Conservation (phyloP, 805 yeast genomes). For the Ogataea trehaloabstinens region DNA sequence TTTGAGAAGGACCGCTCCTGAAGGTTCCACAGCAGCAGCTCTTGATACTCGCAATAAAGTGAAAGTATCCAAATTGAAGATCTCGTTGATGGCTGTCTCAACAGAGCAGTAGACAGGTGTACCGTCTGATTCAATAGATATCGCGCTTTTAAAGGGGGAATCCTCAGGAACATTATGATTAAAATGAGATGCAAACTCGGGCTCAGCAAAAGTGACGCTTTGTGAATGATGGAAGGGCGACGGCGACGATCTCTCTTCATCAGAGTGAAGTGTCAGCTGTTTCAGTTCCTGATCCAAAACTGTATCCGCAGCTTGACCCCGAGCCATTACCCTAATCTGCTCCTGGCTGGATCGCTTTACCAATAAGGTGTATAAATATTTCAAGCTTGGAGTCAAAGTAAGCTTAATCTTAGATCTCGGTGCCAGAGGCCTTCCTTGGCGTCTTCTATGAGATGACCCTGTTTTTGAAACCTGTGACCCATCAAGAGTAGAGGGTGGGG, state of each 20-base stretch:
- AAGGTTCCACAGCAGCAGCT: slow-evolving; percentile 50
- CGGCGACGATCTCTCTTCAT: slow-evolving; percentile 5
- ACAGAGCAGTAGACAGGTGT: slow-evolving; percentile 31
- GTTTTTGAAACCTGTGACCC: too few relatives aligned
- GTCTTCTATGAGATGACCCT: slow-evolving; percentile 16
- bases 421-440: slow-evolving; percentile 43
- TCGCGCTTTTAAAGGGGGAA: slow-evolving; percentile 5
- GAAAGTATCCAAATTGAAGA: slow-evolving; percentile 42
- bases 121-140: slow-evolving; percentile 15
- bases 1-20: slow-evolving; percentile 51
- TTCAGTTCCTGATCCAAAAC: neutral
- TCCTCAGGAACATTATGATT: neutral
- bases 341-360: slow-evolving; percentile 27
- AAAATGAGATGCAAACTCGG: slow-evolving; percentile 1
- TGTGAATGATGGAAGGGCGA: slow-evolving; percentile 19
- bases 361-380: slow-evolving; percentile 40
- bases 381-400: slow-evolving; percentile 40
- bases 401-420: slow-evolving; percentile 48
- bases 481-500: too few relatives aligned
- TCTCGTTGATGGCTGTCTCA: slow-evolving; percentile 42
- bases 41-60: slow-evolving; percentile 51
- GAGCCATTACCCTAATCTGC: neutral
- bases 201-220: slow-evolving; percentile 16
- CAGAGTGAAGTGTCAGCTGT: neutral
- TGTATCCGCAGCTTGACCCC: neutral